A percentile compares a stretch with the other conserved stretches of the same genome.
Evolutionary conservation across 225 moss, liverwort and hornwort species (phyloP).

Genomic region (Bryum argenteum): DNA sequence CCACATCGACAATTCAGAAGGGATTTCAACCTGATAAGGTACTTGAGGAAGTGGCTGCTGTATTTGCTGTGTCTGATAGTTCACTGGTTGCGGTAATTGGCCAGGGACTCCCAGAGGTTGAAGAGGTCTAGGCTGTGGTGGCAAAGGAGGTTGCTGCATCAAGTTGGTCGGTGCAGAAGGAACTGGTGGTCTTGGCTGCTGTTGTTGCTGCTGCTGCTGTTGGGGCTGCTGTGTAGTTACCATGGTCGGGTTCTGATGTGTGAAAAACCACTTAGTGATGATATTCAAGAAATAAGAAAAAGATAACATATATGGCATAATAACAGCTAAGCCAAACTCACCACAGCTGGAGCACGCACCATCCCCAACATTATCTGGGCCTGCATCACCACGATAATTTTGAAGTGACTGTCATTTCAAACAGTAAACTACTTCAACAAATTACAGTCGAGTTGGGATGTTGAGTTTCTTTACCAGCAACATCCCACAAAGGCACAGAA

Average conservation of each 20-base stretch:
- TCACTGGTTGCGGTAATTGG: conserved; percentile 62
- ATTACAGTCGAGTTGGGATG: background rate
- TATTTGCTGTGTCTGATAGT: conserved; percentile 61
- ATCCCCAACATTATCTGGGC: conserved; percentile 99
- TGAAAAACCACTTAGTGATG: no score
- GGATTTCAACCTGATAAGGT: conserved; percentile 69
- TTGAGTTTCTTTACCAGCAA: conserved; percentile 13
- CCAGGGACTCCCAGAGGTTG: conserved; percentile 52
- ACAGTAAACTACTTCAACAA: conserved; percentile 6
- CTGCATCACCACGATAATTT: conserved; percentile 52
- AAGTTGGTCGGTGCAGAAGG: conserved; percentile 46
- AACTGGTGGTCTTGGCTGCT: conserved; percentile 51
- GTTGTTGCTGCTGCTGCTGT: conserved; percentile 53
- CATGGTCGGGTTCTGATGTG: no score
- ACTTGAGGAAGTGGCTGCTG: conserved; percentile 71
- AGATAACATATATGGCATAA: no score
- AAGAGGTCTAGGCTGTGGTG: conserved; percentile 60
- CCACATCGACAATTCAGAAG: background rate
- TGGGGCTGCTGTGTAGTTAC: no score
- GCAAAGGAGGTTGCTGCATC: conserved; percentile 66
- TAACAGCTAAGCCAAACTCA: conserved; percentile 39
- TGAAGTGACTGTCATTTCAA: background rate
- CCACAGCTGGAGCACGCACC: conserved; percentile 90
- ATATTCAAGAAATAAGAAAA: no score
- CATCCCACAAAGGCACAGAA: conserved; percentile 18